Conservation (phyloP, 1,284 basidiomycete species). For the Blastosporella zonata region DNA sequence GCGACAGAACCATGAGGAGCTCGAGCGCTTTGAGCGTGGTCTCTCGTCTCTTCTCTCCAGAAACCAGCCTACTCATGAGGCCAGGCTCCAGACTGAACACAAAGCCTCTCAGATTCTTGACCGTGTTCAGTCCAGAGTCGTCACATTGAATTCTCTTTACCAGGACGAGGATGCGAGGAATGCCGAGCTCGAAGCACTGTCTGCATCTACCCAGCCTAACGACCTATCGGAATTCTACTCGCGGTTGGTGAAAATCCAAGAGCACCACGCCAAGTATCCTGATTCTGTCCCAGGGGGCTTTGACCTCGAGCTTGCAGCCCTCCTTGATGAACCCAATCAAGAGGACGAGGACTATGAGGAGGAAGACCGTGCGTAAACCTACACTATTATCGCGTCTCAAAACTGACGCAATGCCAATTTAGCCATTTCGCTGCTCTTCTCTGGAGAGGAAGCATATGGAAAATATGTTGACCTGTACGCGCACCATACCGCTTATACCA, state of each 20-base stretch:
- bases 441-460: constrained; percentile 94
- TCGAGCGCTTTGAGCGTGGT: constrained; percentile 83
- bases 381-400: constrained; percentile 5
- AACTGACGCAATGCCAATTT: constrained; percentile 17
- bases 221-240: constrained; percentile 93
- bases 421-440: constrained; percentile 90
- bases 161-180: constrained; percentile 69
- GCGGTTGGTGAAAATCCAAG: constrained; percentile 91
- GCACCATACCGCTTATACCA: constrained; percentile 87
- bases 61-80: constrained; percentile 58
- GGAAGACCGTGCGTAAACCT: constrained; percentile 69
- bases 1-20: constrained; percentile 92
- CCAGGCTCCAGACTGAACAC: constrained; percentile 77
- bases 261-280: constrained; percentile 95
- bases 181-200: constrained; percentile 60
- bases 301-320: constrained; percentile 76
- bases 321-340: constrained; percentile 71
- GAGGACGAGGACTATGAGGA: constrained; percentile 77
- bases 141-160: constrained; percentile 67
- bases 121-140: constrained; percentile 71
- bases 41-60: constrained; percentile 71
- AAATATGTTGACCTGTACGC: constrained; percentile 93
- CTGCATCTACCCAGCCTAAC: constrained; percentile 53
- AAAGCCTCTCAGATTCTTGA: constrained; percentile 85
- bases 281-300: constrained; percentile 79